Base-by-base conservation (phyloP, 2,329 filamentous ascomycete genomes). In the Penicillium sp. region DNA sequence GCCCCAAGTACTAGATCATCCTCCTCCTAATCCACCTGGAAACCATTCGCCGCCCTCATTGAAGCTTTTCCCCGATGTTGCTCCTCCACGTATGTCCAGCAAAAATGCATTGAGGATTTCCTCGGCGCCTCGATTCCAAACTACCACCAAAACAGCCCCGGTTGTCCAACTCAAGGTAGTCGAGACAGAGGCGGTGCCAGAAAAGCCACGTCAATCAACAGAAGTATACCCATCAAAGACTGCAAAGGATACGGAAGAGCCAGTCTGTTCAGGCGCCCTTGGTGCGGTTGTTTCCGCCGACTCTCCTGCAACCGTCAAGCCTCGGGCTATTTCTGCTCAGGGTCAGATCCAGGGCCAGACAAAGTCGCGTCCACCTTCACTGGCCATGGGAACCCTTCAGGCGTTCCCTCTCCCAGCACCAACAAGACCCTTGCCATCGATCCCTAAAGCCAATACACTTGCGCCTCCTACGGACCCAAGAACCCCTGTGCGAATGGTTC, bases 321-420 rank as follows among this genome's bases (percentile, higher is more conserved):
- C 27, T 33, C 11, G 22, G 11, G 26, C 26, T 20, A 29, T 25
- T 12, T 29, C 48, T 51, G 23, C 52, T 2, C 48, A 57, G 29
- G 18, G 5, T 22, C 37, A 40, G n/a, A n/a, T n/a, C n/a, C n/a
- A n/a, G 37, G 45, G 31, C 14, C 56, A 60, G 45, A 46, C 29
- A 23, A 57, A 49, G 20, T 41, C 58, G 29, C 67, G 64, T 7
- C 62, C 62, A 11, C 49, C 62, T 4, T 69, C 69, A 0, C 43
- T 69, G 40, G 64, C 66, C 5, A 57, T 67, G 53, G 62, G 62
- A 15, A 61, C 67, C 0, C 61, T 73, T 15, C 60, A 73, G 33
- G 61, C 68, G 14, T 70, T 72, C 35, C 69, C 72, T 57, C 64
- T 72, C 20, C 73, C 73, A 15, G 70, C 72, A 29, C 73, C 73